Evolutionary conservation across 768 basidiomycete species (phyloP).

Genomic region (Trametes villosa): DNA sequence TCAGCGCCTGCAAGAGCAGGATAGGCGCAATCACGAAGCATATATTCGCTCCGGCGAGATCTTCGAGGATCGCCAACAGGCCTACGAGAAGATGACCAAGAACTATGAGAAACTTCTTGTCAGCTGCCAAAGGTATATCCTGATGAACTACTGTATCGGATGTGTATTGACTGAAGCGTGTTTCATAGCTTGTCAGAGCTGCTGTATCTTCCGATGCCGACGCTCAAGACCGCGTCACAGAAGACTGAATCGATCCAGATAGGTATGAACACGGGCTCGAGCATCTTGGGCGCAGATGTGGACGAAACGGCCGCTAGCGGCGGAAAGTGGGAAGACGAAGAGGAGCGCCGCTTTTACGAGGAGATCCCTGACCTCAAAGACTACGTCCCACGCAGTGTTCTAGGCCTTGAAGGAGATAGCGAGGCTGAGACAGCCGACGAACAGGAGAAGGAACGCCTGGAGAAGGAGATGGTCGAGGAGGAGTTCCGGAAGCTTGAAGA

Average conservation of each 20-base stretch:
- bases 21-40: constrained; percentile 95
- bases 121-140: constrained; percentile 81
- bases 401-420: constrained; percentile 63
- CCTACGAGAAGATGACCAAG: constrained; percentile 98
- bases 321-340: constrained; percentile 98
- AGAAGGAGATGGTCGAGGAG: constrained; percentile 64
- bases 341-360: constrained; percentile 92
- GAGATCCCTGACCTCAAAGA: constrained; percentile 91
- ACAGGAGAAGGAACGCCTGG: constrained; percentile 48
- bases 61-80: constrained; percentile 98
- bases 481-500: constrained; percentile 78
- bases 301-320: constrained; percentile 48
- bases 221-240: constrained; percentile 80
- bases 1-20: constrained; percentile 95
- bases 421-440: constrained; percentile 46
- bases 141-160: neutral
- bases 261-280: constrained; percentile 47
- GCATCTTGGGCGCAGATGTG: constrained; percentile 34
- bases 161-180: constrained; percentile 1
- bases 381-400: constrained; percentile 85
- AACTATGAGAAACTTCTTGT: constrained; percentile 89
- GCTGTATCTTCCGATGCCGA: constrained; percentile 80
- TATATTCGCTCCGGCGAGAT: constrained; percentile 99
- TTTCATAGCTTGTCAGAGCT: constrained; percentile 80
- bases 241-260: constrained; percentile 84